Evolutionary conservation across 306 rosid genomes (phyloP), one percentile per base, ranked within the genome.

Genomic region (Boehmeria nivea): DNA sequence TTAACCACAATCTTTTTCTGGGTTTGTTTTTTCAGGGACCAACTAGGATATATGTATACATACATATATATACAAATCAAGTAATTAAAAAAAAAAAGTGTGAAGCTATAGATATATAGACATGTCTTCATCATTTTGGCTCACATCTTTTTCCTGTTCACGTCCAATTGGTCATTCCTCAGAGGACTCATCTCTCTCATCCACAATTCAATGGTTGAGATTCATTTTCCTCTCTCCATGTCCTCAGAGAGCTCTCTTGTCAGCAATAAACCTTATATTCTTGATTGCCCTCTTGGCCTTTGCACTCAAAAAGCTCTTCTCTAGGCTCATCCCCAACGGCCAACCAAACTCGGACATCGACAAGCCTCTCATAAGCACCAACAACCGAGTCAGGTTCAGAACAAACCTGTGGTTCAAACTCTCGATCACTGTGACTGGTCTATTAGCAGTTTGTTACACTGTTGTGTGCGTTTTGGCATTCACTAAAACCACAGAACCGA

Each of bases 221-320:
- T 87, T 86, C 69, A 17, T 82, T 56, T 76, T 84, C 55, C 88
- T 90, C 51, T 78, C 91, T 4, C 95, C 98, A 22, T 90, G 98
- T 52, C 87, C 94, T 18, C 98, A 90, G 57, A 78, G 98, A 71
- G 86, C 82, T 65, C 61, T 90, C 16, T 51, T 76, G 2, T 80
- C 95, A 33, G 59, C 69, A 8, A 40, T 87, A 45, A 76, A 82
- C 45, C 18, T 68, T 22, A 24, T 87, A 6, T 78, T 90, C 63
- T 12, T 87, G 58, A 56, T 84, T 45, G 24, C 74, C 6, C 74
- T 90, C 54, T 12, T 80, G 24, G 51, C 57, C 10, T 77, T 87
- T 55, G 81, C 87, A 1, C 0, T 69, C 12, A 62, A 34, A 18
- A 90, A 84, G 77, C 83, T 90, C 28, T 78, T 61, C 36, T 72